phyloP scores from a whole-genome alignment of 2,329 filamentous ascomycete genomes.

The Lasiodiplodia hormozganensis region DNA sequence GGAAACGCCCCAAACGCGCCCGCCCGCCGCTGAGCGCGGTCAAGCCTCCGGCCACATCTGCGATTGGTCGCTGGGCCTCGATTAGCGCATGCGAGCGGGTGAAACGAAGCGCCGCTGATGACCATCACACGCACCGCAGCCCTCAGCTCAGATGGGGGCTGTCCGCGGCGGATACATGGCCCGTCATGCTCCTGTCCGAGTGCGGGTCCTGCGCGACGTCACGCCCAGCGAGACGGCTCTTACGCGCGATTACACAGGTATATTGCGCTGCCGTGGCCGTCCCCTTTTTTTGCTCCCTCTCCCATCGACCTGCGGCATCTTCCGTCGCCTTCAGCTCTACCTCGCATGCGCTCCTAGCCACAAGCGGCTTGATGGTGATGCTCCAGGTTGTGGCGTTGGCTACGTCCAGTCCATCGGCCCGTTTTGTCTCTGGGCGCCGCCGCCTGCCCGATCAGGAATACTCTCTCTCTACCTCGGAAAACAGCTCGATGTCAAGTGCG shows the following conservation, averaged over 20 bases:
- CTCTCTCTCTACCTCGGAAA: not conserved
- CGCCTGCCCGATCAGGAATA: slow-evolving; percentile 3
- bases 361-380: not conserved
- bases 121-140: not conserved
- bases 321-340: not conserved
- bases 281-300: too few species aligned
- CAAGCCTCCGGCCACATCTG: not conserved
- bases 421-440: not conserved
- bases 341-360: not conserved
- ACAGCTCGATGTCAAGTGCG: not conserved
- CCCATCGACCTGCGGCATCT: not conserved
- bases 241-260: not conserved
- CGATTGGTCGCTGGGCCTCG: not conserved
- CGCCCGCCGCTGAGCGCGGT: not conserved
- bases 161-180: not conserved
- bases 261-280: not conserved
- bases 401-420: not conserved
- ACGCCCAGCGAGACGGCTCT: not conserved
- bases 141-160: not conserved
- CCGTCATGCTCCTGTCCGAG: not conserved
- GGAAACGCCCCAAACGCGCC: not conserved
- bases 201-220: not conserved
- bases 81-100: not conserved
- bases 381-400: not conserved
- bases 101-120: not conserved